Evolutionary conservation across 805 yeast genomes (phyloP).

Genomic region (Ogataea corticis): DNA sequence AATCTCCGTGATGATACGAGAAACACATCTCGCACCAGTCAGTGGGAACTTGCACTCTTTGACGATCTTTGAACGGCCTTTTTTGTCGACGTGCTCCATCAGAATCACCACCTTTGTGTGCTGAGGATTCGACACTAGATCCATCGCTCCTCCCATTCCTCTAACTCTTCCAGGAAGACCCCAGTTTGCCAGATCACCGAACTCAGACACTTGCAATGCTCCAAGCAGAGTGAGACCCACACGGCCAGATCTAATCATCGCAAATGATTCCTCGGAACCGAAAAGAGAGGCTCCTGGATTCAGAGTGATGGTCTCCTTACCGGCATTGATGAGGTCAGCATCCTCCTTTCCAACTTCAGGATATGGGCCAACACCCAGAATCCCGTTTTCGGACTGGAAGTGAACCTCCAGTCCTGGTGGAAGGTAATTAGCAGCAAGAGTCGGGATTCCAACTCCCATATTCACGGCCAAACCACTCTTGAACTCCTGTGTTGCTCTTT

Average conservation of each 20-base stretch:
- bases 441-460: conserved; percentile 54
- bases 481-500: conserved; percentile 49
- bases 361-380: conserved; percentile 51
- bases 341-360: conserved; percentile 43
- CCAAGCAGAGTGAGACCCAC: conserved; percentile 47
- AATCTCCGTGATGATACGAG: conserved; percentile 46
- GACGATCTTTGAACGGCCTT: conserved; percentile 48
- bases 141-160: conserved; percentile 61
- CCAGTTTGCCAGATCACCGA: conserved; percentile 55
- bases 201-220: conserved; percentile 48
- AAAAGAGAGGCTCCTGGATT: conserved; percentile 47
- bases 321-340: conserved; percentile 51
- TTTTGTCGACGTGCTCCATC: conserved; percentile 49
- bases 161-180: conserved; percentile 50
- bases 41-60: conserved; percentile 45
- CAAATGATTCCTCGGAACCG: conserved; percentile 52
- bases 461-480: conserved; percentile 44
- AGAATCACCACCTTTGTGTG: conserved; percentile 46
- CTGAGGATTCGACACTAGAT: conserved; percentile 47
- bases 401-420: conserved; percentile 38
- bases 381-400: conserved; percentile 51
- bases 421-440: conserved; percentile 45
- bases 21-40: conserved; percentile 47
- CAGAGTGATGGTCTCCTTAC: conserved; percentile 51
- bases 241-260: conserved; percentile 49